Evolutionary conservation across 495 filamentous ascomycete genomes (phyloP), one percentile per base, ranked within the genome.

Genomic region (Podospora pseudocomata): DNA sequence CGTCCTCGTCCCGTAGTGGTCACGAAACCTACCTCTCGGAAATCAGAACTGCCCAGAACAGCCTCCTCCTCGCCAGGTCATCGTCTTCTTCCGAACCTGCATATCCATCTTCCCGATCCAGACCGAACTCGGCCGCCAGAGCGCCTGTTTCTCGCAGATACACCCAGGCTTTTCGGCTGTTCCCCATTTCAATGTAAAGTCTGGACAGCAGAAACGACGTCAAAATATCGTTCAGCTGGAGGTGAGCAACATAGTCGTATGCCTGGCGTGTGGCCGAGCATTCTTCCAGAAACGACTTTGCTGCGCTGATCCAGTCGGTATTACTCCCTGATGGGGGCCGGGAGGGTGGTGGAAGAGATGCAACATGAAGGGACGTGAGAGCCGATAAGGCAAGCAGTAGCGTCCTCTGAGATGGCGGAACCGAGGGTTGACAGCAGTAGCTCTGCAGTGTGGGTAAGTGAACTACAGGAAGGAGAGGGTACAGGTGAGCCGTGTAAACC

Each of bases 31-130:
- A 72, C 70, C 87, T 82, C 74, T 89, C 86, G 19, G 86, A 85
- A 54, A 90, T 82, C 69, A 88, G 90, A 9, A 88, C 73, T 59
- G 87, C 75, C 88, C 88, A 91, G 69, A 90, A 91, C 0, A 89
- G 76, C 27, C 88, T 78, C 53, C 55, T 19, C 55, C 55, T 58
- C n/a, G n/a, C 6, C 55, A 58, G n/a, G 6, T 26, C n/a, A 5
- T 58, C 55, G 2, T 20, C 23, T 4, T 19, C 23, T 58, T 58
- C 55, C n/a, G 16, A 9, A 1, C 7, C 55, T 19, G n/a, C 55
- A 13, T 58, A 26, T 4, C 55, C 55, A 58, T 58, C 55, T 26
- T 89, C 87, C 11, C 82, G 77, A 1, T 90, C 82, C 32, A 91
- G 77, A 1, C 85, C 86, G 26, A 91, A 72, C 16, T 86, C 83